These are phyloP conservation scores for Suillus subluteus DNA, from an alignment of 768 basidiomycete species.

Conservation along the genomic window DNA sequence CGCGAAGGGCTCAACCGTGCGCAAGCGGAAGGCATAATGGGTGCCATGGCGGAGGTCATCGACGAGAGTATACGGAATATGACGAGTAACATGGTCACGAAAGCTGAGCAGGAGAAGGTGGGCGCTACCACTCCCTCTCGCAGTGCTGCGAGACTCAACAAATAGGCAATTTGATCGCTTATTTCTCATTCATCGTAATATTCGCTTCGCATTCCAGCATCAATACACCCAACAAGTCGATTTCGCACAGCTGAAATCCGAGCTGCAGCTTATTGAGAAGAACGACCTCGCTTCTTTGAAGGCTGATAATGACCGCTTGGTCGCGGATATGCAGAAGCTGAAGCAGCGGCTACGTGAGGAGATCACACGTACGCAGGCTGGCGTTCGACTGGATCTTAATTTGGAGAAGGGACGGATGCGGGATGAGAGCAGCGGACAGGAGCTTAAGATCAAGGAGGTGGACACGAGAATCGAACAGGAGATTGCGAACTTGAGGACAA, in stretches of 20 bases:
- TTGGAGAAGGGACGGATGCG: conserved; percentile 95
- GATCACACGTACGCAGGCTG: conserved; percentile 88
- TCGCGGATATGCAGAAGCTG: conserved; percentile 90
- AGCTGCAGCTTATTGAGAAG: conserved; percentile 94
- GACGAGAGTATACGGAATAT: conserved; percentile 96
- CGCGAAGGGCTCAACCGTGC: conserved; percentile 85
- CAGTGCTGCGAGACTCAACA: not conserved
- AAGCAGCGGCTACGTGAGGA: conserved; percentile 93
- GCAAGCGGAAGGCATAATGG: conserved; percentile 97
- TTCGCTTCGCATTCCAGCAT: conserved; percentile 49
- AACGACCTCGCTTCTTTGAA: conserved; percentile 95
- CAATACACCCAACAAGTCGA: conserved; percentile 96
- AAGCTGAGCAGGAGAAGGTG: conserved; percentile 96
- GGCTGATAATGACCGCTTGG: conserved; percentile 93
- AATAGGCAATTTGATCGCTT: not conserved
- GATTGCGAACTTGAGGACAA: conserved; percentile 82
- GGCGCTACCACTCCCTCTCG: conserved; percentile 20
- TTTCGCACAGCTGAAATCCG: conserved; percentile 95
- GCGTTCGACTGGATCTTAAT: conserved; percentile 93
- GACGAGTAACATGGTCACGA: conserved; percentile 95
- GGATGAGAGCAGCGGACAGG: conserved; percentile 89
- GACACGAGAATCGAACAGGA: conserved; percentile 97
- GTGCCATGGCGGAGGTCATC: conserved; percentile 94
- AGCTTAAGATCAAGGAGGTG: conserved; percentile 96
- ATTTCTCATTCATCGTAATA: not conserved